These are phyloP conservation scores for Saccharata proteae DNA, from an alignment of 2,329 filamentous ascomycete genomes.

Conservation along the genomic window DNA sequence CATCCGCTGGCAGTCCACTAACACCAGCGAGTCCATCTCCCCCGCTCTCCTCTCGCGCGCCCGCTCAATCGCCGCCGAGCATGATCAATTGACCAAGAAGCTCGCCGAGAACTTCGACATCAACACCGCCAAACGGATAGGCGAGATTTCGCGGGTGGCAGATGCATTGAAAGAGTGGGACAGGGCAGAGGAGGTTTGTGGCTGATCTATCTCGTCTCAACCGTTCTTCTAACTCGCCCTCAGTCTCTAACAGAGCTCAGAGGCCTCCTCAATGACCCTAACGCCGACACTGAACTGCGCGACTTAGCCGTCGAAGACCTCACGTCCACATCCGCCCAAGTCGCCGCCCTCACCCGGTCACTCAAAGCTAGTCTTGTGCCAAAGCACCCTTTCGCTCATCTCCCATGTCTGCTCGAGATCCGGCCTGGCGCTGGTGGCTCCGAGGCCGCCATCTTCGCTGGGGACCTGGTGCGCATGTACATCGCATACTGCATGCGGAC, in stretches of 20 bases:
- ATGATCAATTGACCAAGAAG: conserved; percentile 39
- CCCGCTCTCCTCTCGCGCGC: conserved; percentile 44
- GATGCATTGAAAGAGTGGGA: conserved; percentile 46
- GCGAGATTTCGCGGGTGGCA: conserved; percentile 41
- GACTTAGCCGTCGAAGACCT: conserved; percentile 58
- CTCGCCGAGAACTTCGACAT: conserved; percentile 45
- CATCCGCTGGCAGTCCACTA: conserved; percentile 4
- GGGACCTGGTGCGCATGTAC: conserved; percentile 85
- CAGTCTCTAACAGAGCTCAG: conserved; percentile 57
- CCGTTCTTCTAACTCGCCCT: conserved; percentile 14
- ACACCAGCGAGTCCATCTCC: conserved; percentile 29
- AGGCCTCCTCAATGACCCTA: conserved; percentile 58
- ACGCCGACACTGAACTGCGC: conserved; percentile 47
- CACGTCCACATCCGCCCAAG: conserved; percentile 46
- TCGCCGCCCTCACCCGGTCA: conserved; percentile 51
- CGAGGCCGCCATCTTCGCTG: conserved; percentile 83
- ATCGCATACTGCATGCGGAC: conserved; percentile 59
- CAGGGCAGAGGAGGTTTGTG: conserved; percentile 41
- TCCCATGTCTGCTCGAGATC: conserved; percentile 86
- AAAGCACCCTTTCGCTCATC: conserved; percentile 74
- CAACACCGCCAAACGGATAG: conserved; percentile 43
- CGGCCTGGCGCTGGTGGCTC: conserved; percentile 83
- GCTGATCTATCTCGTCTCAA: conserved; percentile 1
- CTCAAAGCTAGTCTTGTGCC: conserved; percentile 73
- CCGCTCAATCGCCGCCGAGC: conserved; percentile 42